Base-by-base conservation (phyloP, 2,329 filamentous ascomycete species). In the Apiospora rasikravindrae region DNA sequence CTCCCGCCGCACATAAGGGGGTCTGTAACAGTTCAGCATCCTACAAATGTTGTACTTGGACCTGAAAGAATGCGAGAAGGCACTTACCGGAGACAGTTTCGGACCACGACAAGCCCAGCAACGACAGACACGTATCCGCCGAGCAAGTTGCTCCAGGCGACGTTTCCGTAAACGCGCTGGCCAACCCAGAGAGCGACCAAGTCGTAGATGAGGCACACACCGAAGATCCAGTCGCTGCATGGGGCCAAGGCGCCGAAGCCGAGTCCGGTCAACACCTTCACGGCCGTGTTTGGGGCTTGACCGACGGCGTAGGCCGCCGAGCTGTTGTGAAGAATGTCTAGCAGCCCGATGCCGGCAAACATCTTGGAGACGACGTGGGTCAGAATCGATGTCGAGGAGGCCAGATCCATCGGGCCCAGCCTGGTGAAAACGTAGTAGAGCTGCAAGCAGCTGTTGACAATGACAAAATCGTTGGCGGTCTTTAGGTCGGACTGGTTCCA, bases 251-350 rank as follows among this genome's bases (percentile, higher is more conserved):
- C 80, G 0, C 83, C 87, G 72, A 90, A 90, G 0, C 86, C 88
- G 0, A 89, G 75, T 0, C 85, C 88, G 0, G 89, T 90, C 13
- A 87, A 75, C 0, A 85, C 81, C 77, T 89, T 88, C 68, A 90
- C 82, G 0, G 82, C 72, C 2, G 80, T 81, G 14, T 80, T 84
- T 1, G 88, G 86, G 2, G 83, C 78, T 37, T 86, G 80, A 69
- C 86, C 83, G 45, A 85, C 82, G 78, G 85, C 89, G 77, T 87
- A 90, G 1, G 87, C 88, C 0, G 88, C 88, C 0, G 84, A 84
- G 2, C 86, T 86, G 75, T 90, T 91, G 81, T 90, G 88, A 53
- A 91, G 77, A 14, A 90, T 80, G 74, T 91, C 89, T 5, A 91
- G 81, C 1, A 90, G 85, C 7, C 88, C 88, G 71, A 90, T 90